Conservation (phyloP, 306 rosid species). For the Inga laurina region DNA sequence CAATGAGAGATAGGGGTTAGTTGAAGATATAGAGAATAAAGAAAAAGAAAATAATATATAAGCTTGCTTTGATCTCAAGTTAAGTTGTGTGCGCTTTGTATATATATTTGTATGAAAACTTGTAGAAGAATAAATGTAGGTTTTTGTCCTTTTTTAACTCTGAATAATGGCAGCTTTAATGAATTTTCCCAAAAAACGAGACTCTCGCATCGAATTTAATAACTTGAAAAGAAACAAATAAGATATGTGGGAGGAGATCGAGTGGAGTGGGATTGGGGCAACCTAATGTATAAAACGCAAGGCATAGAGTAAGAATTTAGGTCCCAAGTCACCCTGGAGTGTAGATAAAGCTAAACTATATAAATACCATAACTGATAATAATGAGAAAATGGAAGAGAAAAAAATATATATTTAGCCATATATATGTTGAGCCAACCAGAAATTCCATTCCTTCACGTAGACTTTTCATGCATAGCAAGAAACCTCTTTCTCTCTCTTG, state of each 20-base stretch:
- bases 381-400: slow-evolving; percentile 6
- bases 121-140: slow-evolving; percentile 61
- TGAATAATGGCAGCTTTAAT: slow-evolving; percentile 54
- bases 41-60: not conserved
- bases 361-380: slow-evolving; percentile 24
- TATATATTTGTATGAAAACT: slow-evolving; percentile 51
- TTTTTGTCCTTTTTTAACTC: slow-evolving; percentile 51
- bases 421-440: slow-evolving; percentile 50
- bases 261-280: slow-evolving; percentile 78
- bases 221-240: slow-evolving; percentile 30
- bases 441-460: slow-evolving; percentile 68
- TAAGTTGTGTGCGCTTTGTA: slow-evolving; percentile 42
- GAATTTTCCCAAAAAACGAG: slow-evolving; percentile 27
- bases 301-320: slow-evolving; percentile 49
- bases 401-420: slow-evolving; percentile 16
- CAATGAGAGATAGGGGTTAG: slow-evolving; percentile 38
- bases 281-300: slow-evolving; percentile 49
- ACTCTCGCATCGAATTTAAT: not conserved
- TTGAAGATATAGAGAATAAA: slow-evolving; percentile 36
- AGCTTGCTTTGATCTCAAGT: slow-evolving; percentile 78
- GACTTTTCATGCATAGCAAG: slow-evolving; percentile 76
- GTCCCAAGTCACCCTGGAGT: slow-evolving; percentile 79
- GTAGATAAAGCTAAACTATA: slow-evolving; percentile 54
- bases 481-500: slow-evolving; percentile 43
- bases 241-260: slow-evolving; percentile 1